phyloP scores from a whole-genome alignment of 1,284 basidiomycete species.

The Pseudomicrostroma phylloplanum region DNA sequence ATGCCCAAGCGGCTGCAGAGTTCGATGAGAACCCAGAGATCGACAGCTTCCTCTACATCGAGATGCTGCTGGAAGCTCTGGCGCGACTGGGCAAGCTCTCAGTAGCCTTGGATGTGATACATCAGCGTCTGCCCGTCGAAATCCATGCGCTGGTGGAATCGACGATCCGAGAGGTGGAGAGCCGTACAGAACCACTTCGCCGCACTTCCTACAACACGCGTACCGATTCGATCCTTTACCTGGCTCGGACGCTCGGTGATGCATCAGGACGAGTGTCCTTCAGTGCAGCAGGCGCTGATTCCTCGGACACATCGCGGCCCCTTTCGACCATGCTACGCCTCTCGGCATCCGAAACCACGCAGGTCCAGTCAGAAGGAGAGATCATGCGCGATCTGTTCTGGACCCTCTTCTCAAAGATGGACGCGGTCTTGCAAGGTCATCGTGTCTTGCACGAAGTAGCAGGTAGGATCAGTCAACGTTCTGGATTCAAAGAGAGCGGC shows the following conservation, averaged over 20 bases:
- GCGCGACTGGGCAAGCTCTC: slow-evolving; percentile 84
- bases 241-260: slow-evolving; percentile 56
- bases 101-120: slow-evolving; percentile 72
- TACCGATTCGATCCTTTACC: slow-evolving; percentile 57
- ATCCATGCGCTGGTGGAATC: slow-evolving; percentile 77
- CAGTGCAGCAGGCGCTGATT: slow-evolving; percentile 16
- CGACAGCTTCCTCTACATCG: slow-evolving; percentile 89
- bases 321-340: slow-evolving; percentile 23
- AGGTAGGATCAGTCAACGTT: slow-evolving; percentile 27
- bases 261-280: slow-evolving; percentile 10
- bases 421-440: slow-evolving; percentile 89
- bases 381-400: slow-evolving; percentile 77
- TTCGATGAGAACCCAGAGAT: slow-evolving; percentile 67
- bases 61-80: slow-evolving; percentile 84
- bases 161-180: slow-evolving; percentile 82
- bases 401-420: slow-evolving; percentile 93
- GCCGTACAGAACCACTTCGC: slow-evolving; percentile 47
- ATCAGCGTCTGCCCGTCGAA: slow-evolving; percentile 77
- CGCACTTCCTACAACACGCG: slow-evolving; percentile 58
- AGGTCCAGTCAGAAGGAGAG: slow-evolving; percentile 41
- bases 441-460: slow-evolving; percentile 81
- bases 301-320: slow-evolving; percentile 5
- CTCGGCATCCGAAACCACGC: slow-evolving; percentile 31
- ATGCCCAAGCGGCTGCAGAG: slow-evolving; percentile 8
- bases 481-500: slow-evolving; percentile 27